Evolutionary conservation across 169 alveolate species (phyloP), one percentile per base, ranked within the genome.

Genomic region (Eimeria acervulina): DNA sequence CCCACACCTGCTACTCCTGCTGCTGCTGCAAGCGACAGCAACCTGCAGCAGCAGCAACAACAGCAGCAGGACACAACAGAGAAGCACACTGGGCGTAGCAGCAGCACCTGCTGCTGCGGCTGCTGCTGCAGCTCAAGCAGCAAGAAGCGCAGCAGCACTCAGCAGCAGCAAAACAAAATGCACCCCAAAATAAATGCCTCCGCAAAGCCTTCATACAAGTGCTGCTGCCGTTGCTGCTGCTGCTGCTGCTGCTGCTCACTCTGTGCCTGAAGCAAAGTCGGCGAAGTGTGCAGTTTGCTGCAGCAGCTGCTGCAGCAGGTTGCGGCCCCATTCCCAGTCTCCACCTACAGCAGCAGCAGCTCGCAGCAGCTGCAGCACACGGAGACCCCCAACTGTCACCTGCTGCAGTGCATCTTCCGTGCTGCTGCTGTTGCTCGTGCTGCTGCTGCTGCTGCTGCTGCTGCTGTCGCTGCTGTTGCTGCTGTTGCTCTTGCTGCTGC

Each of bases 21-120:
- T 59, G 78, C 93, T 12, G 78, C 93, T 7, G 93, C 74, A 31
- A 51, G 78, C n/a, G 80, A 40, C 55, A 59, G 55, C 38, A 51
- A 84, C 80, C 93, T 55, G 93, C 80, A 84, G 74, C 80, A 84
- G 78, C 93, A 84, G 74, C 93, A 84, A 55, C 93, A 55, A 52
- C 74, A 55, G 59, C 33, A 84, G 93, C 33, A 84, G n/a, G 28
- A 51, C n/a, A n/a, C n/a, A n/a, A n/a, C n/a, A n/a, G n/a, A n/a
- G n/a, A n/a, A n/a, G n/a, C n/a, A n/a, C n/a, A n/a, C n/a, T n/a
- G n/a, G n/a, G n/a, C n/a, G 42, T 47, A 83, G 70, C 90, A 81
- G 70, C 90, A 81, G 78, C 74, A 84, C 15, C 63, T 4, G 26
- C 70, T 26, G 68, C 63, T 13, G 52, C 70, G 7, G 31, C 47